phyloP scores from a whole-genome alignment of 2,329 filamentous ascomycete species.

The Fusarium penzigii region DNA sequence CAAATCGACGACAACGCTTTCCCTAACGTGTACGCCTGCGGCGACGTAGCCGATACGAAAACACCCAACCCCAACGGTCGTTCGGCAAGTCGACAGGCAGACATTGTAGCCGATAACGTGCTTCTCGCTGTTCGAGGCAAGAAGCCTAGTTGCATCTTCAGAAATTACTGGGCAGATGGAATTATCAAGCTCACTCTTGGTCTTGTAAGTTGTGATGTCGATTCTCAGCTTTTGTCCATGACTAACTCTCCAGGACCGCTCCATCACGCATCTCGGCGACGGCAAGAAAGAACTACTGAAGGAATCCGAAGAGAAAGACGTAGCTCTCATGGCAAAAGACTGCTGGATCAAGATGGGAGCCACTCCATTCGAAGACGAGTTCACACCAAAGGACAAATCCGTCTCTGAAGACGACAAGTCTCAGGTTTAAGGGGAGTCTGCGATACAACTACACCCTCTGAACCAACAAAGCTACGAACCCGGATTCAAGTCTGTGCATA shows the following conservation, averaged over 20 bases:
- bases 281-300: conserved; percentile 46
- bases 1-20: conserved; percentile 52
- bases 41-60: conserved; percentile 59
- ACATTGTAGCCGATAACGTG: conserved; percentile 56
- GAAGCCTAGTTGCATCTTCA: conserved; percentile 41
- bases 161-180: conserved; percentile 47
- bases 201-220: conserved; percentile 39
- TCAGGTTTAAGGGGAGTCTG: neutral
- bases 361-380: conserved; percentile 45
- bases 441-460: neutral
- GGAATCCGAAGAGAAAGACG: conserved; percentile 41
- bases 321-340: conserved; percentile 44
- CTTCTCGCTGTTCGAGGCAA: conserved; percentile 45
- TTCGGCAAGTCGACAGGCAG: conserved; percentile 54
- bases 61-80: conserved; percentile 54
- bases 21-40: conserved; percentile 61
- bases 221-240: conserved; percentile 2
- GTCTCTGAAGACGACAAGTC: neutral
- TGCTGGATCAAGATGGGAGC: conserved; percentile 46
- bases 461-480: neutral
- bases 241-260: conserved; percentile 40
- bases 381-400: conserved; percentile 4
- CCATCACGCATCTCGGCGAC: conserved; percentile 45
- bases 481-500: no score
- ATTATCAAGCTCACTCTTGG: conserved; percentile 57